These are phyloP conservation scores for Ophiostoma himal-ulmi DNA, from an alignment of 2,329 filamentous ascomycete genomes.

Conservation along the genomic window DNA sequence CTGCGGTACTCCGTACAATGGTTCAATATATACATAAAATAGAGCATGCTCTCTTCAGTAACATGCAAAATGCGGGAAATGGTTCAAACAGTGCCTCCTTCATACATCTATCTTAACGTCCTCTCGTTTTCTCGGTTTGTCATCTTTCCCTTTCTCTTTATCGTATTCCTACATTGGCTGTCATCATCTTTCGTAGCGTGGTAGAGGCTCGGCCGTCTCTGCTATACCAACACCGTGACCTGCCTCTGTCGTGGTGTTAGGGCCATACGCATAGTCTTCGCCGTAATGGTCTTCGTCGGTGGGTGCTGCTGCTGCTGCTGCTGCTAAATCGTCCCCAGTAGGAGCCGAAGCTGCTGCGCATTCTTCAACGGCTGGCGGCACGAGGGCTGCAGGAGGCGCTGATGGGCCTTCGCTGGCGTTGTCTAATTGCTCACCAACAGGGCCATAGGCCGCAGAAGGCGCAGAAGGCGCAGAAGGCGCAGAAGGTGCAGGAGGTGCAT, in stretches of 20 bases:
- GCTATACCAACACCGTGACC: slow-evolving; percentile 16
- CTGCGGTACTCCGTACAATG: slow-evolving; percentile 1
- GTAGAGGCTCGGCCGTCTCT: slow-evolving; percentile 29
- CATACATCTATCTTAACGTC: background rate
- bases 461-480: background rate
- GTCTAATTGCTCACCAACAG: background rate
- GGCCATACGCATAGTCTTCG: slow-evolving; percentile 27
- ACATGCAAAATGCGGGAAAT: background rate
- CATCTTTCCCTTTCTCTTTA: background rate
- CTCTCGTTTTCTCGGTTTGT: background rate
- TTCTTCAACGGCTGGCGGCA: background rate
- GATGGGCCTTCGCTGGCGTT: background rate
- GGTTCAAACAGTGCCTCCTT: background rate
- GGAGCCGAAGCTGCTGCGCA: background rate
- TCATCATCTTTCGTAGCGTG: slow-evolving; percentile 31
- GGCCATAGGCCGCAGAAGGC: background rate
- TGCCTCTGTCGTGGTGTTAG: slow-evolving; percentile 9
- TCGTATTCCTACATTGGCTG: slow-evolving; percentile 1
- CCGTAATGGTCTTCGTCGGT: slow-evolving; percentile 28
- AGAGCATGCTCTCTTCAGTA: background rate
- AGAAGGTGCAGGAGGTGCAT: background rate
- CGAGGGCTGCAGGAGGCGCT: background rate
- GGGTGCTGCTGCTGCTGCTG: background rate
- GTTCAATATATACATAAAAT: slow-evolving; percentile 2
- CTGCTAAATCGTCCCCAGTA: slow-evolving; percentile 30